Base-by-base conservation (phyloP, 306 rosid species). In the Medicago ruthenica region DNA sequence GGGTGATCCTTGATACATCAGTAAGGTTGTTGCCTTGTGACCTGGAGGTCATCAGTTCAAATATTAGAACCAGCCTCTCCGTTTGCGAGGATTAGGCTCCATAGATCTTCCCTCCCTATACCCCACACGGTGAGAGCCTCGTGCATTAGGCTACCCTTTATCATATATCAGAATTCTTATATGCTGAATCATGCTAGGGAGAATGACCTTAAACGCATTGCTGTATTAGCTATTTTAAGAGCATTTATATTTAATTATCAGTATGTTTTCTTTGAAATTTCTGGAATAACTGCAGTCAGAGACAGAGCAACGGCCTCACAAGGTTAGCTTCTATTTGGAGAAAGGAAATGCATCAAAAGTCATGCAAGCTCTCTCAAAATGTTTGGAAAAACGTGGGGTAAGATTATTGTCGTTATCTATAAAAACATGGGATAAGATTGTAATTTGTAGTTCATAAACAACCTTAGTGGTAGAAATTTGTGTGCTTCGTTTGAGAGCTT, bases 251-350 rank as follows among this genome's bases (percentile, higher is more conserved):
- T 67, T 67, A 68, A 67, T 37, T 71, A 20, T 9, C 53, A 53
- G 17, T 53, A 68, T 41, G 31, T 7, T 64, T 5, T 78, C 22
- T 71, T 74, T 68, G 17, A 67, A 76, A 63, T 70, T 63, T 68
- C 44, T 86, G 84, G 79, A 37, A 76, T 76, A 50, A 64, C 78
- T 83, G 81, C 83, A 93, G 98, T 66, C 89, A 14, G 88, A 89
- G 75, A 81, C 87, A 36, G 92, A 91, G 70, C 97, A 93, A 76
- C 85, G 93, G 20, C 92, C 97, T 59, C 92, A 86, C 86, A 93
- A 93, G 78, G 89, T 91, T 77, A 89, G 98, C 96, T 93, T 93
- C 75, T 91, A 73, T 67, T 73, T 93, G 57, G 91, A 89, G 70
- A 85, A 91, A 89, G 86, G 21, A 58, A 72, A 83, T 77, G 98